Evolutionary conservation across 306 rosid genomes (phyloP), one percentile per base, ranked within the genome.

Genomic region (Adenanthera pavonina): DNA sequence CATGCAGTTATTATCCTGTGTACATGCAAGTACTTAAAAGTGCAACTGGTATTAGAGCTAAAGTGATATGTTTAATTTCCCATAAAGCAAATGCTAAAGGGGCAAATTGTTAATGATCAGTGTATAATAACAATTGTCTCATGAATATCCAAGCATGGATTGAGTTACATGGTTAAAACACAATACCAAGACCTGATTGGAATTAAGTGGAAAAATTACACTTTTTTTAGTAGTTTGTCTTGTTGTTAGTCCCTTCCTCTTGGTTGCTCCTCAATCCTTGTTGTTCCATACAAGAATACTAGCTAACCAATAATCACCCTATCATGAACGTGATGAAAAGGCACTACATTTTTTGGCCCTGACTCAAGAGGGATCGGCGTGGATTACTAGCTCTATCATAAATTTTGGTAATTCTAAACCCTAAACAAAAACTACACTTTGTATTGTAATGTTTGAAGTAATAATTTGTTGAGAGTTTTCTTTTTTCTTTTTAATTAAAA

Each of bases 251-350:
- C 84, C 69, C 59, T 80, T 73, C 81, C 80, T 36, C 72, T 34
- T 80, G 81, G 2, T 9, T 52, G n/a, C 19, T 56, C 43, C n/a
- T 11, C 33, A 11, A 7, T 34, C 25, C 33, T 38, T 67, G 76
- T 80, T 77, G 56, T 66, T 76, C 80, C 80, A 77, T 69, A 69
- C 60, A 34, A 62, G 70, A 67, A 74, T 80, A 78, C 75, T 53
- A 72, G 34, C 78, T 82, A 70, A 71, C 30, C 30, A 25, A 75
- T 79, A 80, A 75, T 51, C 60, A 54, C 76, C 48, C 68, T 74
- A 85, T 74, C 78, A 68, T 25, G 69, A 40, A 51, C 83, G 77
- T 71, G 70, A 57, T 71, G 70, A 57, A 52, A 85, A 80, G 11
- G 36, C 77, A 25, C 1, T 25, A 25, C 1, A 25, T 25, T 25